Evolutionary conservation across 345 rosid genomes (phyloP).

Genomic region (Hypericum androsaemum): DNA sequence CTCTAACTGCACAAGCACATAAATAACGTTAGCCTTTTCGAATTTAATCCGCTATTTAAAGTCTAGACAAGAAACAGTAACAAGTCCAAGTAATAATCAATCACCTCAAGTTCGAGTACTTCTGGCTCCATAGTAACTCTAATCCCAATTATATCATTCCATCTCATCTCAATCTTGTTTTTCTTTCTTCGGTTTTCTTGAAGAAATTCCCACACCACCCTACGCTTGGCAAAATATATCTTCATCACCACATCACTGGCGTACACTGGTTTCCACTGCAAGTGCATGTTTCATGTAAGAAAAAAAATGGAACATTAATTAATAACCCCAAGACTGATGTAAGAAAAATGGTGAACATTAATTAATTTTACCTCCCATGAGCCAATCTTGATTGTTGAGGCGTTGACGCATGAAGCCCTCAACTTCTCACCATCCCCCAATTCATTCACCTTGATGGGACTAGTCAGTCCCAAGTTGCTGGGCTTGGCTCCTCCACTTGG

Average conservation of each 20-base stretch:
- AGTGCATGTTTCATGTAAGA: too few relatives aligned
- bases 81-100: neutral
- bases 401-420: too few relatives aligned
- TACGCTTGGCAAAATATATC: constrained; percentile 45
- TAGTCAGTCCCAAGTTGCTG: too few relatives aligned
- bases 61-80: neutral
- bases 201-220: constrained; percentile 57
- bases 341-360: too few relatives aligned
- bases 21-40: neutral
- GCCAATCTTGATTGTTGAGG: too few relatives aligned
- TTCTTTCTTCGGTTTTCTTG: constrained; percentile 18
- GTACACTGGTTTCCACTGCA: constrained; percentile 23
- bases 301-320: too few relatives aligned
- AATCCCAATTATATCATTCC: constrained; percentile 28
- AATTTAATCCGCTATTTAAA: neutral
- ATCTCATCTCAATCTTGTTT: constrained; percentile 31
- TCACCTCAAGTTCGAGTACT: constrained; percentile 29
- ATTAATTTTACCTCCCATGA: neutral
- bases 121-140: constrained; percentile 14
- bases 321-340: too few relatives aligned
- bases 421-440: too few relatives aligned
- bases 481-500: too few relatives aligned
- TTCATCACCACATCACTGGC: constrained; percentile 50
- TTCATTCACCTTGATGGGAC: too few relatives aligned
- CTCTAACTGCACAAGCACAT: constrained; percentile 19